A percentile compares a stretch with the other conserved stretches of the same genome.
Evolutionary conservation across 2,329 filamentous ascomycete genomes (phyloP).

Genomic region (Colletotrichum sidae): DNA sequence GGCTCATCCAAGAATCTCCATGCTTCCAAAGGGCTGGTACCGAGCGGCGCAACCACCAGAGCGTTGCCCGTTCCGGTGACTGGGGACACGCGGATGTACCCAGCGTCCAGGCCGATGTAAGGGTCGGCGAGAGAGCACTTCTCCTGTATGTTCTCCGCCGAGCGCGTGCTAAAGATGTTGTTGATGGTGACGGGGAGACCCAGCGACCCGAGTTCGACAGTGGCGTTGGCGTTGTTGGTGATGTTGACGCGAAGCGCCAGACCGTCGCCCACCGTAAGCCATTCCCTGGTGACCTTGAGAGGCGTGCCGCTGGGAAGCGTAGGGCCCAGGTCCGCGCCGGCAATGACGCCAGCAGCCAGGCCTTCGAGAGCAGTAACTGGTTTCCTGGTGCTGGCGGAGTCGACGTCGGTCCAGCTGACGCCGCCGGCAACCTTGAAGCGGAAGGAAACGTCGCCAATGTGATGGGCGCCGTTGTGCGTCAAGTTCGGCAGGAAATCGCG

Average conservation of each 20-base stretch:
- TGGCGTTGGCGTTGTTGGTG: constrained; percentile 52
- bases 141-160: constrained; percentile 58
- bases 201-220: constrained; percentile 66
- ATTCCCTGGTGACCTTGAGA: constrained; percentile 62
- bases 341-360: constrained; percentile 42
- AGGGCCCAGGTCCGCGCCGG: constrained; percentile 53
- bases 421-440: constrained; percentile 59
- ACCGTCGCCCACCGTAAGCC: constrained; percentile 61
- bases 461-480: constrained; percentile 63
- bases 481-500: constrained; percentile 60
- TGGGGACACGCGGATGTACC: constrained; percentile 65
- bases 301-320: constrained; percentile 52
- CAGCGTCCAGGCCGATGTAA: constrained; percentile 70
- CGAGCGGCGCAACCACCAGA: constrained; percentile 66
- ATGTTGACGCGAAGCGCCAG: constrained; percentile 64
- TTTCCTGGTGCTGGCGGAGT: constrained; percentile 57
- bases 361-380: constrained; percentile 47
- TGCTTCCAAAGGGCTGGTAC: constrained; percentile 60
- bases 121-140: constrained; percentile 68
- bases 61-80: constrained; percentile 62
- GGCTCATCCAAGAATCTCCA: constrained; percentile 65
- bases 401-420: constrained; percentile 57
- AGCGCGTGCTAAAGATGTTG: constrained; percentile 68
- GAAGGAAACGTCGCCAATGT: constrained; percentile 68
- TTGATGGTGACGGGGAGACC: constrained; percentile 72